Evolutionary conservation across 1,284 basidiomycete genomes (phyloP), one percentile per base, ranked within the genome.

Genomic region (Tylopilus orsonianus): DNA sequence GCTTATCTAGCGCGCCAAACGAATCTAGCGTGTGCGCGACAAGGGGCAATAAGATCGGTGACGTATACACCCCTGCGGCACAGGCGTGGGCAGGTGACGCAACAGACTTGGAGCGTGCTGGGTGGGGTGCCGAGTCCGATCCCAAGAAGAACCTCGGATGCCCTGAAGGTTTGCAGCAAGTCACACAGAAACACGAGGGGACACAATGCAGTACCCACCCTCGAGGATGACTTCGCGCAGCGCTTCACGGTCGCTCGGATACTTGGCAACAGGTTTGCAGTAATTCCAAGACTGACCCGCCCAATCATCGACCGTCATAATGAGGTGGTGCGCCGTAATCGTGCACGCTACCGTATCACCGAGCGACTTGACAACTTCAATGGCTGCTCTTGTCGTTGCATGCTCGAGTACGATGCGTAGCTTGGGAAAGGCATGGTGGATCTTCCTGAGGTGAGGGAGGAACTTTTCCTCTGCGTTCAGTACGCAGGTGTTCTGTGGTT

Each of bases 211-310:
- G 27, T 26, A 48, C 69, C 42, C 47, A 90, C 90, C 92, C 72
- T 89, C 82, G 53, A 73, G 77, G 46, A 99, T 81, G 32, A 95
- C 85, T 19, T 90, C 80, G 48, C 85, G 82, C 46, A 99, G 72
- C 9, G 97, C 95, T 57, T 81, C 71, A 23, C 96, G 79, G 68
- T 99, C 97, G 56, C 90, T 87, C 4, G 95, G 95, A 62, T 85
- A 94, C 71, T 99, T 99, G 23, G 97, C 96, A 19, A 99, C 90
- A 0, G 97, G 97, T 71, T 99, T 99, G 79, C 97, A 99, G 69
- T 91, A 99, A 67, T 97, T 85, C 79, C 92, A 92, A 0, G 92
- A 85, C 70, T 98, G 94, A 6, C 95, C 93, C 1, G 95, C 95
- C 86, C 96, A 98, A 62, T 97, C 91, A 69, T 99, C 97, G 8